A percentile compares a stretch with the other conserved stretches of the same genome.
phyloP scores from a whole-genome alignment of 352 stramenopile species.

The Phytophthora multivora region DNA sequence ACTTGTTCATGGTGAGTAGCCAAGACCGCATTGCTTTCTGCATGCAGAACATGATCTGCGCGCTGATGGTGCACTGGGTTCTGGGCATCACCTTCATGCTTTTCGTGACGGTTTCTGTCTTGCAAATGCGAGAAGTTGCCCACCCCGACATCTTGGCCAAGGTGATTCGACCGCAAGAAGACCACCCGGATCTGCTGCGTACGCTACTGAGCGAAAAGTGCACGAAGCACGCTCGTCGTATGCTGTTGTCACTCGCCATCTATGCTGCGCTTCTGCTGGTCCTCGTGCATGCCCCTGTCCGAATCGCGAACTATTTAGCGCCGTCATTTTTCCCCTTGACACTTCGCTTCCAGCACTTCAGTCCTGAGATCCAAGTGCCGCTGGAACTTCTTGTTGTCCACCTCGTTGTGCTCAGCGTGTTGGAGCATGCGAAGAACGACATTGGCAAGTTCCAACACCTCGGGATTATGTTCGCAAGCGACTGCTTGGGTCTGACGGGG shows the following conservation, averaged over 20 bases:
- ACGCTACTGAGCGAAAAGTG: constrained; percentile 94
- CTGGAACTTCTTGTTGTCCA: constrained; percentile 96
- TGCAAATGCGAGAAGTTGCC: constrained; percentile 94
- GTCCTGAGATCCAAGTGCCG: constrained; percentile 94
- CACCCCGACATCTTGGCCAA: constrained; percentile 93
- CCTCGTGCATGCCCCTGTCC: constrained; percentile 89
- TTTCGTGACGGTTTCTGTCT: constrained; percentile 95
- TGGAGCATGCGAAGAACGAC: constrained; percentile 92
- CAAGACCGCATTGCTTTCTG: constrained; percentile 82
- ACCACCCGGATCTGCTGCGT: constrained; percentile 95
- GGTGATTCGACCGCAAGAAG: constrained; percentile 94
- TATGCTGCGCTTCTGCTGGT: constrained; percentile 90
- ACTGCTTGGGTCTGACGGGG: constrained; percentile 69
- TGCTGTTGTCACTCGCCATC: constrained; percentile 92
- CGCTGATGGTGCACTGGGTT: constrained; percentile 96
- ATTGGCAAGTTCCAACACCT: constrained; percentile 80
- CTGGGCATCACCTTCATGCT: constrained; percentile 98
- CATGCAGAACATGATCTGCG: constrained; percentile 90
- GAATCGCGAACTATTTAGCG: constrained; percentile 53
- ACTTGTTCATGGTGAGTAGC: constrained; percentile 84
- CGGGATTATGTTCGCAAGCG: constrained; percentile 60
- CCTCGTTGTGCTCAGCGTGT: constrained; percentile 93
- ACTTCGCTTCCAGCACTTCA: constrained; percentile 93
- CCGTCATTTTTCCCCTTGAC: constrained; percentile 71
- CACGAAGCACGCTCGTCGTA: constrained; percentile 93